Evolutionary conservation across 2,329 filamentous ascomycete species (phyloP), one percentile per base, ranked within the genome.

Genomic region (Dichotomopilus funicola): DNA sequence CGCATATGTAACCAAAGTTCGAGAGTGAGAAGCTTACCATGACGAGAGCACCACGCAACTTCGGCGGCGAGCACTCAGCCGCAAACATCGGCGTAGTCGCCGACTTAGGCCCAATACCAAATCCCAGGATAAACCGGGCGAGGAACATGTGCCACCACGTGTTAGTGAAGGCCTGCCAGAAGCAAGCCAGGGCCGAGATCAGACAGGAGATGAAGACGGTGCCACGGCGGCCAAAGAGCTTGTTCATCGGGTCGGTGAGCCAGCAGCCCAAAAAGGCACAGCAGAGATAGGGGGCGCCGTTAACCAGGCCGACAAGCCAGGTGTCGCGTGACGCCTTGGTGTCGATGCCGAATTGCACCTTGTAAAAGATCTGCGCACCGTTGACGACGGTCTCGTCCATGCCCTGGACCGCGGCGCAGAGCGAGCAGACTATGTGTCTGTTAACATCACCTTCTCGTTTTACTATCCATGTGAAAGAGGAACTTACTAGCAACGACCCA

Each of bases 331-430:
- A 72, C 38, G 76, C 75, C 41, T 78, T 67, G 63, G 77, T 72
- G 49, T 70, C 75, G 53, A 88, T 86, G 19, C 79, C 79, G 57
- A 88, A 87, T 56, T 83, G 74, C 1, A 67, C 61, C 56, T 78
- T 77, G 67, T 85, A 88, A 67, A 86, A 86, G 31, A 81, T 75
- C 61, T 88, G 85, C 7, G 82, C 84, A 44, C 84, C 84, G 63
- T 87, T 87, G 61, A 87, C 81, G 34, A 86, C 84, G 0, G 83
- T 86, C 69, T 87, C 82, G 66, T 87, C 83, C 82, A 86, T 86
- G 63, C 85, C 85, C 65, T 88, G 86, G 0, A 88, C 86, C 31
- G 84, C 83, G 12, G 86, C 86, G 44, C 80, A 85, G 19, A 82
- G 75, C n/a, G 82, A 86, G 63, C 83, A 87, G 38, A 85, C 74